phyloP scores from a whole-genome alignment of 768 basidiomycete genomes.

The Suillus luteus region DNA sequence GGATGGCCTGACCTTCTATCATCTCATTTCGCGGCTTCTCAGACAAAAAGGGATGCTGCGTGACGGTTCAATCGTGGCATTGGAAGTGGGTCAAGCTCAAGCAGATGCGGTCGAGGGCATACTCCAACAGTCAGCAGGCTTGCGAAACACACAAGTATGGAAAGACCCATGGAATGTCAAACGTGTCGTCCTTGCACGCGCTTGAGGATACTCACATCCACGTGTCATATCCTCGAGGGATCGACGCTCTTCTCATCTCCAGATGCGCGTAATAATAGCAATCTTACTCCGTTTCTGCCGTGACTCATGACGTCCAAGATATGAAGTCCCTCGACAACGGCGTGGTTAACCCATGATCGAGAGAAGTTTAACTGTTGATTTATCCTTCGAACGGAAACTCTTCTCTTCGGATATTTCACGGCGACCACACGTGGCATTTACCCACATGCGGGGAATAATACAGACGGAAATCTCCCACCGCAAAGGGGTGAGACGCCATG shows the following conservation, averaged over 20 bases:
- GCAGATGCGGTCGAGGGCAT: conserved; percentile 62
- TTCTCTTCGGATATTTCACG: not conserved
- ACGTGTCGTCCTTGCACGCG: conserved; percentile 65
- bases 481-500: not conserved
- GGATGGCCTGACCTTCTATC: conserved; percentile 71
- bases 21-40: conserved; percentile 65
- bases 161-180: conserved; percentile 76
- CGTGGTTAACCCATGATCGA: not conserved
- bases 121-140: conserved; percentile 46
- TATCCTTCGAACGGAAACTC: not conserved
- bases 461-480: not conserved
- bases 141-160: conserved; percentile 67
- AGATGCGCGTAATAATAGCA: conserved; percentile 8
- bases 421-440: conserved; percentile 6
- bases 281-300: not conserved
- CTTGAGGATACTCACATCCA: conserved; percentile 27
- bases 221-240: conserved; percentile 1
- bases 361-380: not conserved
- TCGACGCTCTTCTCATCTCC: conserved; percentile 2
- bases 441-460: conserved; percentile 3
- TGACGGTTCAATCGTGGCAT: conserved; percentile 57
- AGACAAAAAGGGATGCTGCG: conserved; percentile 52
- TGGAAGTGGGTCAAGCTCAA: conserved; percentile 82
- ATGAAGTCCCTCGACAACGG: not conserved
- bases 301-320: not conserved